Conservation (phyloP, 768 basidiomycete genomes). For the Trametes villosa region DNA sequence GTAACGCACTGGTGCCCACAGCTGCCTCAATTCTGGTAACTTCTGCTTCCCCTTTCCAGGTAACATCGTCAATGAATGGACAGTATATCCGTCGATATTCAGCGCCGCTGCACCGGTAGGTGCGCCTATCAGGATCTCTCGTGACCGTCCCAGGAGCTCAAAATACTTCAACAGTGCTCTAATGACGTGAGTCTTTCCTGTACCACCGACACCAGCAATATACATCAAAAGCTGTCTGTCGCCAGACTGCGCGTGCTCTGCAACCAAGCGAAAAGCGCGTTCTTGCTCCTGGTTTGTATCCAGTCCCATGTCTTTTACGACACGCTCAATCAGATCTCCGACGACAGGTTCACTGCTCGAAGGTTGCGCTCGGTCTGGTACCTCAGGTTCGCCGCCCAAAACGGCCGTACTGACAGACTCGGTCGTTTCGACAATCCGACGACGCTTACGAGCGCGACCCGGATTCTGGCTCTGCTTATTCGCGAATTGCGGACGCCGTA, state of each 20-base stretch:
- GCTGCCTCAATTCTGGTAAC: neutral
- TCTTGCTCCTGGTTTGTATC: slow-evolving; percentile 17
- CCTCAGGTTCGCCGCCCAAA: no score
- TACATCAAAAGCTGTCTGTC: slow-evolving; percentile 31
- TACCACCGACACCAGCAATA: slow-evolving; percentile 36
- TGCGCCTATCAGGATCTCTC: slow-evolving; percentile 27
- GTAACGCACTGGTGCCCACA: slow-evolving; percentile 27
- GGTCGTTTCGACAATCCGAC: no score
- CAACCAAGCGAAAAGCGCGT: slow-evolving; percentile 20
- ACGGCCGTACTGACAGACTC: no score
- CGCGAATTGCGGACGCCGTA: no score
- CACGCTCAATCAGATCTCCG: neutral
- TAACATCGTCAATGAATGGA: slow-evolving; percentile 34
- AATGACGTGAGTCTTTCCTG: slow-evolving; percentile 38
- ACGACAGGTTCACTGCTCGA: neutral
- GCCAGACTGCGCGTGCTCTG: neutral
- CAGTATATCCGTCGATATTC: slow-evolving; percentile 33
- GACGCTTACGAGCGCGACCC: no score
- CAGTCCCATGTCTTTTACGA: neutral
- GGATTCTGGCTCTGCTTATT: no score
- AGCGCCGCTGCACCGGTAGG: slow-evolving; percentile 37
- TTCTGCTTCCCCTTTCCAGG: slow-evolving; percentile 10
- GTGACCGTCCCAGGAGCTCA: neutral
- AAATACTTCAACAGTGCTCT: slow-evolving; percentile 28
- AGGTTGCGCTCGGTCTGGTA: no score